Base-by-base conservation (phyloP, 306 rosid genomes). In the Canavalia ensiformis region DNA sequence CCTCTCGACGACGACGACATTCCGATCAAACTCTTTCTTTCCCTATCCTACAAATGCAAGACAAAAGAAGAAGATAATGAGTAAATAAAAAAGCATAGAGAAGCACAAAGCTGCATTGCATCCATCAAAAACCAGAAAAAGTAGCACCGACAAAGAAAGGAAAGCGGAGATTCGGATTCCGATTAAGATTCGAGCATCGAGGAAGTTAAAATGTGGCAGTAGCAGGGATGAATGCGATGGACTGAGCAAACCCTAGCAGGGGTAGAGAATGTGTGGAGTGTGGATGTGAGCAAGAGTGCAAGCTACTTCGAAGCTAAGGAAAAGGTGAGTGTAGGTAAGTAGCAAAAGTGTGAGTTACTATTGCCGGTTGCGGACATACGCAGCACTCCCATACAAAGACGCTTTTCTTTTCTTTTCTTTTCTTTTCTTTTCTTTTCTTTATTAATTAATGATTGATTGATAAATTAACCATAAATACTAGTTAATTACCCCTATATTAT, bases 1-100 rank as follows among this genome's bases (percentile, higher is more conserved):
- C 97, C 86, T 46, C 86, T 46, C 8, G 90, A 77, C 68, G 94
- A 75, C 87, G 90, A 91, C 3, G 90, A 78, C 98, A 92, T 94
- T 80, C 67, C 33, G 62, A 46, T 9, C n/a, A 29, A 31, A 80
- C 7, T 44, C 29, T 39, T 7, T 3, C 29, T 8, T n/a, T 2
- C 33, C 39, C 29, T 13, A 29, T 29, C 62, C 57, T 35, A 58
- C 33, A 79, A 56, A 30, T 13, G 5, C 41, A 37, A 37, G 4
- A 37, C 39, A 35, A 35, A 42, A 6, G 18, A 58, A 69, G 2
- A 50, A 4, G 11, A 10, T 7, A 6, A 6, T 31, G 30, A 39
- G 13, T 1, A 37, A 6, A 31, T 5, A 49, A 10, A 6, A 4
- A 72, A 29, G 44, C 56, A 25, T 18, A 46, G 10, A 42, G 52